These are phyloP conservation scores for Sextonia rubra DNA, from an alignment of 164 flowering plant genomes.

Conservation along the genomic window DNA sequence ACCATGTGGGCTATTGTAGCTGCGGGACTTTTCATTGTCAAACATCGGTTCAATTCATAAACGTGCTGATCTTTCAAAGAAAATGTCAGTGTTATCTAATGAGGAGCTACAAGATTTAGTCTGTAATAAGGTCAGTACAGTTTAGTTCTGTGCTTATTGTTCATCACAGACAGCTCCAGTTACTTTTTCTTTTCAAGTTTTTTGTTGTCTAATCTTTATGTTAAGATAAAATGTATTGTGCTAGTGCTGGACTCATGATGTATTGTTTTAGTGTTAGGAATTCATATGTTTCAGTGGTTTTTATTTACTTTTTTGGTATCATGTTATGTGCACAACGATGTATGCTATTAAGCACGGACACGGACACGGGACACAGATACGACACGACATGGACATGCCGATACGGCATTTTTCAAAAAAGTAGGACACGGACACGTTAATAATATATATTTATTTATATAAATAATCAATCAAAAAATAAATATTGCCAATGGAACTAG, in stretches of 20 bases:
- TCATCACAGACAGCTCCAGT: not conserved
- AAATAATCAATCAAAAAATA: no score
- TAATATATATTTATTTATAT: no score
- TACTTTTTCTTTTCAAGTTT: not conserved
- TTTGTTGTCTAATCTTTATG: not conserved
- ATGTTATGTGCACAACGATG: no score
- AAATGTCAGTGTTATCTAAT: constrained; percentile 65
- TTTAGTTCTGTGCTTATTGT: not conserved
- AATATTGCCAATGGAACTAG: no score
- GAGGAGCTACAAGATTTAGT: constrained; percentile 76
- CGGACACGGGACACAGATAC: no score
- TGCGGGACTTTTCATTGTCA: constrained; percentile 78
- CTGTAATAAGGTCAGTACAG: constrained; percentile 64
- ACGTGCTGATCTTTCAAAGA: constrained; percentile 83
- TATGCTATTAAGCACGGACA: no score
- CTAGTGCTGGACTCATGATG: not conserved
- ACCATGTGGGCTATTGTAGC: constrained; percentile 28
- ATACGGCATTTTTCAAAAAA: no score
- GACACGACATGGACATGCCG: no score
- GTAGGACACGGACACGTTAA: no score
- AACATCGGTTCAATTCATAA: constrained; percentile 83
- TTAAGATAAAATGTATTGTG: not conserved
- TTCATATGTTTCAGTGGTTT: not conserved
- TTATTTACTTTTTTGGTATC: not conserved
- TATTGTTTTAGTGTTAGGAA: not conserved